phyloP scores from a whole-genome alignment of 192 early-diverging fungal species.

The Radiomyces spectabilis region DNA sequence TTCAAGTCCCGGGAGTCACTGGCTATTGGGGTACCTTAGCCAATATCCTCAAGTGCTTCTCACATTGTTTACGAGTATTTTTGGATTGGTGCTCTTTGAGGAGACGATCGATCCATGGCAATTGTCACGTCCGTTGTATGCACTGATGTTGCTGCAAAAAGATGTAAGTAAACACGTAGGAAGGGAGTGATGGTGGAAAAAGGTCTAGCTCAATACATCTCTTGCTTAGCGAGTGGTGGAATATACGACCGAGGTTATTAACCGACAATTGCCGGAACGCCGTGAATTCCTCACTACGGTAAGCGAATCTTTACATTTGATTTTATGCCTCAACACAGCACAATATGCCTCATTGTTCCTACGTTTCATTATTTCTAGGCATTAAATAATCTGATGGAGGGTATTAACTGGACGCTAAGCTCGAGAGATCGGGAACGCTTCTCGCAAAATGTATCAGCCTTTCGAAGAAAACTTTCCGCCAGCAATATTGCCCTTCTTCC shows the following conservation, averaged over 20 bases:
- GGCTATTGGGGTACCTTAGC: slow-evolving; percentile 44
- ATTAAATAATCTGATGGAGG: slow-evolving; percentile 51
- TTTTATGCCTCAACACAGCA: neutral
- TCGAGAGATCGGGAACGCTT: slow-evolving; percentile 57
- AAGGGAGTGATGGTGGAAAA: neutral
- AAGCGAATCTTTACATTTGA: too few species aligned
- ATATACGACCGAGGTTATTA: slow-evolving; percentile 46
- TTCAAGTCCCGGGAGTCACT: too few species aligned
- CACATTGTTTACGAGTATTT: slow-evolving; percentile 52
- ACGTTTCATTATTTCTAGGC: slow-evolving; percentile 29
- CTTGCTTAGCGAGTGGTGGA: slow-evolving; percentile 35
- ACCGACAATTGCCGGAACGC: slow-evolving; percentile 42
- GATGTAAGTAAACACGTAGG: slow-evolving; percentile 32
- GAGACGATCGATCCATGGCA: slow-evolving; percentile 78
- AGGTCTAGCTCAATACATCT: neutral
- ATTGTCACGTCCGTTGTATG: slow-evolving; percentile 73
- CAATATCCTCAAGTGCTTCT: slow-evolving; percentile 54
- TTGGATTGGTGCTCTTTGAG: slow-evolving; percentile 76
- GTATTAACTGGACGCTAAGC: slow-evolving; percentile 41
- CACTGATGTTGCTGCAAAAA: slow-evolving; percentile 67
- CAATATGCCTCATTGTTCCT: neutral
- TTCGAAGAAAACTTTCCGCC: slow-evolving; percentile 48
- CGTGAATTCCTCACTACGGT: slow-evolving; percentile 30
- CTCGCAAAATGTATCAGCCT: slow-evolving; percentile 50
- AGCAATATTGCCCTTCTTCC: too few species aligned